These are phyloP conservation scores for Podaxis carcinomalis DNA, from an alignment of 768 basidiomycete genomes.

Conservation along the genomic window DNA sequence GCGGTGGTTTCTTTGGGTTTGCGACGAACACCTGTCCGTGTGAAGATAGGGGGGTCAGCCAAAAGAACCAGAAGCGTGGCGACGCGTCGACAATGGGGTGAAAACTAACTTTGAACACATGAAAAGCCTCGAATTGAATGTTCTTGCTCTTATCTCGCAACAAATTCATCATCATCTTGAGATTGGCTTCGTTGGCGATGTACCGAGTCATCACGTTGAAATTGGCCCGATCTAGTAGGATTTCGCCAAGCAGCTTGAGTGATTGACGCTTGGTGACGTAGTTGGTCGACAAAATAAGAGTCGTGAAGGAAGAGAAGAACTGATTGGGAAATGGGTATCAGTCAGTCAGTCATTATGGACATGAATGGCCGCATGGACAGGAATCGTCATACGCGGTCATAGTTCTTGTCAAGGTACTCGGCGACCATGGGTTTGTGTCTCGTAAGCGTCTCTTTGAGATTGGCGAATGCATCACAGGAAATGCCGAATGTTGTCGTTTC, in stretches of 20 bases:
- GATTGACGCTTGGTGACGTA: constrained; percentile 99
- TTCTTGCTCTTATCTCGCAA: constrained; percentile 98
- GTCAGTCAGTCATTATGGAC: constrained; percentile 12
- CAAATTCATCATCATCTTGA: constrained; percentile 99
- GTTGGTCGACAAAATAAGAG: constrained; percentile 88
- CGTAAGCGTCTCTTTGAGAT: constrained; percentile 95
- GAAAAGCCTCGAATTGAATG: constrained; percentile 99
- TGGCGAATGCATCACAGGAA: constrained; percentile 96
- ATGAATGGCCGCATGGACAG: constrained; percentile 10
- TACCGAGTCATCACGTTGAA: constrained; percentile 99
- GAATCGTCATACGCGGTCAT: constrained; percentile 69
- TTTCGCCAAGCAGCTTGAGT: constrained; percentile 95
- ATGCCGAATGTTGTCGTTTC: constrained; percentile 98
- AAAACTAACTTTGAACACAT: constrained; percentile 92
- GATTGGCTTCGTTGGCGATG: constrained; percentile 90
- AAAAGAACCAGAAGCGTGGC: neutral
- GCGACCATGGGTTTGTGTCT: constrained; percentile 98
- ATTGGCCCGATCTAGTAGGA: constrained; percentile 94
- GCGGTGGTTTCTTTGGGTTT: constrained; percentile 97
- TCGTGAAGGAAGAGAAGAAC: constrained; percentile 96
- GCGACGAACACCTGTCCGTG: constrained; percentile 85
- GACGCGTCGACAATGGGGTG: neutral
- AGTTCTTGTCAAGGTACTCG: constrained; percentile 93
- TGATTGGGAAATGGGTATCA: constrained; percentile 24
- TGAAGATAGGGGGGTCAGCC: neutral